Conservation (phyloP, 495 filamentous ascomycete species). For the Neurospora pannonica region DNA sequence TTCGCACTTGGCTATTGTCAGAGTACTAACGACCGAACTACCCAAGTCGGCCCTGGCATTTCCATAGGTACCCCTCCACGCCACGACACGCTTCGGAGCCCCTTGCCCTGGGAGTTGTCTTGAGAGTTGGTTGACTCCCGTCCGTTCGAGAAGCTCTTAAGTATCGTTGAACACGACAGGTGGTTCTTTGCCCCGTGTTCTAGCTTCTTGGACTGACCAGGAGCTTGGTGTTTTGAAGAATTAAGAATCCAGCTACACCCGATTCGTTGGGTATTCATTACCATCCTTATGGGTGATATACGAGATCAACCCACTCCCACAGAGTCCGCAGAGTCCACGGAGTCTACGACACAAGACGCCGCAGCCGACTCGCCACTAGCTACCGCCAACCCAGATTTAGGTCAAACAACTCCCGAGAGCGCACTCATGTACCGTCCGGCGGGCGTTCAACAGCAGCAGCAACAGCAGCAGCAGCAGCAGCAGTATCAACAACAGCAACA, state of each 20-base stretch:
- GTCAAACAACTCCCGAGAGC: background rate
- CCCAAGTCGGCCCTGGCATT: background rate
- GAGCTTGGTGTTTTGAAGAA: background rate
- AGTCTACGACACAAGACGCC: background rate
- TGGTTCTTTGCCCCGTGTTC: background rate
- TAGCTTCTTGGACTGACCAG: background rate
- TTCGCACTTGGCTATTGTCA: background rate
- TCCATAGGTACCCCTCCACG: background rate
- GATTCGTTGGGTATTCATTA: background rate
- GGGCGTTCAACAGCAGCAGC: background rate
- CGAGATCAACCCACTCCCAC: background rate
- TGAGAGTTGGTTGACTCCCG: background rate
- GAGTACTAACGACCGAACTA: background rate
- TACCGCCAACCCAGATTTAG: constrained; percentile 1
- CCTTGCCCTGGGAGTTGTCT: background rate
- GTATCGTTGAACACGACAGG: background rate
- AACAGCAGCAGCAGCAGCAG: constrained; percentile 16
- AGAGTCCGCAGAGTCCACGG: background rate
- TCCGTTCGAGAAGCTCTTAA: background rate
- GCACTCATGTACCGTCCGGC: background rate
- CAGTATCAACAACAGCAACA: constrained; percentile 12
- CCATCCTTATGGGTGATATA: background rate
- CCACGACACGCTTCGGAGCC: background rate
- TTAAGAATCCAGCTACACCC: background rate
- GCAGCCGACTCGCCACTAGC: constrained; percentile 1